phyloP scores from a whole-genome alignment of 805 yeast genomes.

The Starmerella apis region DNA sequence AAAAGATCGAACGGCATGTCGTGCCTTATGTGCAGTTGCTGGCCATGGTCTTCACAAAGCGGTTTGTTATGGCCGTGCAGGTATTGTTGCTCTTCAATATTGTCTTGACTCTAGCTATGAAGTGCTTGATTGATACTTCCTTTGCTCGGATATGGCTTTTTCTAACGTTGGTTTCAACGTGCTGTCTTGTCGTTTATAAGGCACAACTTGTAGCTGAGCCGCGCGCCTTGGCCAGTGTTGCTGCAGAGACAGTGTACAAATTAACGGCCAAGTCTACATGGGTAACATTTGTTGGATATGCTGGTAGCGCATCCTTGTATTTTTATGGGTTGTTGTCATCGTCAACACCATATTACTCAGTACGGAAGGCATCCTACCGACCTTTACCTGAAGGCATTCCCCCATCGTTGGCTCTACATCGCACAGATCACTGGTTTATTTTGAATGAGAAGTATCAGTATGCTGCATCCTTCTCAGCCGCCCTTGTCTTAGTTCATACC shows the following conservation, averaged over 20 bases:
- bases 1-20: slow-evolving; percentile 14
- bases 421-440: slow-evolving; percentile 12
- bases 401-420: slow-evolving; percentile 15
- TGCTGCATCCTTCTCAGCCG: not conserved
- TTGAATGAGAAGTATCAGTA: slow-evolving; percentile 12
- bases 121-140: not conserved
- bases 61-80: slow-evolving; percentile 10
- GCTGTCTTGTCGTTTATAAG: slow-evolving; percentile 2
- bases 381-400: slow-evolving; percentile 16
- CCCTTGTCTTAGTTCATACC: not conserved
- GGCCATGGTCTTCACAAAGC: slow-evolving; percentile 11
- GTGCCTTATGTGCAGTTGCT: slow-evolving; percentile 16
- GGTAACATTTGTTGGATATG: not conserved
- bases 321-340: not conserved
- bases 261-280: not conserved
- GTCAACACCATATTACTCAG: not conserved
- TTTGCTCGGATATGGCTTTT: not conserved
- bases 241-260: not conserved
- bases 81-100: not conserved
- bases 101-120: not conserved
- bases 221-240: not conserved
- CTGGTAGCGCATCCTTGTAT: slow-evolving; percentile 5
- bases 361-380: slow-evolving; percentile 7
- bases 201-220: slow-evolving; percentile 1
- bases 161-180: not conserved